phyloP scores from a whole-genome alignment of 169 alveolate species.

The Cryptosporidium ubiquitum region DNA sequence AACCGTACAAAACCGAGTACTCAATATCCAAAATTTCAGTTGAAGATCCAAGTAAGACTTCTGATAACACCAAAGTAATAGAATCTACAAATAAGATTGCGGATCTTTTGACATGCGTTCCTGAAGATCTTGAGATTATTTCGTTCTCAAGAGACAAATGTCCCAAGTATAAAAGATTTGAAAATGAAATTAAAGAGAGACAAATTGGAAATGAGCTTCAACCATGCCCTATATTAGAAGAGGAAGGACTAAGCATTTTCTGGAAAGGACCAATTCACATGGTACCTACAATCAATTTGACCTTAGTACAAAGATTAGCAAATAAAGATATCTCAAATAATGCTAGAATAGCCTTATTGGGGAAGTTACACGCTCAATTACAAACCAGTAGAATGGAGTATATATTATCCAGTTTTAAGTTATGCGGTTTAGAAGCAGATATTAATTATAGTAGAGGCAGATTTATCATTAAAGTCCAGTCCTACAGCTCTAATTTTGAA shows the following conservation, averaged over 20 bases:
- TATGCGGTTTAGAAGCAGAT: conserved; percentile 31
- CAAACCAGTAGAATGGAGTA: neutral
- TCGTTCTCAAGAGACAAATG: neutral
- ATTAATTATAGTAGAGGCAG: conserved; percentile 42
- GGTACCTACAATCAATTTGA: conserved; percentile 33
- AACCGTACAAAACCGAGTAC: conserved; percentile 46
- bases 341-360: neutral
- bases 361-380: conserved; percentile 39
- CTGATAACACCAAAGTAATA: neutral
- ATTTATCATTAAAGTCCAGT: conserved; percentile 20
- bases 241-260: conserved; percentile 31
- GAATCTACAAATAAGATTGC: conserved; percentile 6
- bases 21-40: neutral
- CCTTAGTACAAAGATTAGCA: conserved; percentile 40
- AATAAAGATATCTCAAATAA: conserved; percentile 14
- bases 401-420: neutral
- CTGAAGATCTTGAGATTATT: conserved; percentile 36
- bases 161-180: conserved; percentile 32
- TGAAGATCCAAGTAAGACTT: neutral
- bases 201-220: neutral
- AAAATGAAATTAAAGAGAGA: neutral
- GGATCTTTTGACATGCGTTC: conserved; percentile 58
- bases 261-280: conserved; percentile 73
- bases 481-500: conserved; percentile 62
- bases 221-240: conserved; percentile 35